A percentile compares a stretch with the other conserved stretches of the same genome.
These are phyloP conservation scores for Ceratocystis smalleyi DNA, from an alignment of 2,329 filamentous ascomycete species.

Conservation along the genomic window DNA sequence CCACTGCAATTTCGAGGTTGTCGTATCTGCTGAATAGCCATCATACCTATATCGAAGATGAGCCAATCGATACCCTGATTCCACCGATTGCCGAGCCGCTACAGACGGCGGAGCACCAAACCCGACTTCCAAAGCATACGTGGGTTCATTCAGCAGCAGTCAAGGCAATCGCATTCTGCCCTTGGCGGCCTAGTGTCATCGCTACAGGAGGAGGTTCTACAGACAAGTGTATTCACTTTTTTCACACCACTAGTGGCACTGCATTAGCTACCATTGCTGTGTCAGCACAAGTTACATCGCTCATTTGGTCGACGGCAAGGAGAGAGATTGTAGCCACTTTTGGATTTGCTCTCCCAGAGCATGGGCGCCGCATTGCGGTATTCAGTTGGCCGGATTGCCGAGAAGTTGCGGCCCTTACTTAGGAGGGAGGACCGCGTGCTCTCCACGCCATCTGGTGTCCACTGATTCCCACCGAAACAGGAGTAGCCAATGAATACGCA, in stretches of 20 bases:
- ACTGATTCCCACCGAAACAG: conserved; percentile 26
- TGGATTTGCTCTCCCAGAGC: conserved; percentile 81
- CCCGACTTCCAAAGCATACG: conserved; percentile 33
- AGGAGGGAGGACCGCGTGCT: conserved; percentile 62
- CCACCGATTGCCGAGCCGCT: conserved; percentile 3
- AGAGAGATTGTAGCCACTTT: conserved; percentile 88
- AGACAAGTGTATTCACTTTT: conserved; percentile 93
- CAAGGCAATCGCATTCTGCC: conserved; percentile 93
- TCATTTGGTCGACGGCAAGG: conserved; percentile 76
- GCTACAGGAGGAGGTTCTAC: conserved; percentile 88
- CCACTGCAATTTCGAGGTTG: neutral
- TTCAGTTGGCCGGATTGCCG: conserved; percentile 89
- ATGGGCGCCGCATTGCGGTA: conserved; percentile 75
- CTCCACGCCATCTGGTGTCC: conserved; percentile 82
- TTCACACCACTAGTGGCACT: conserved; percentile 68
- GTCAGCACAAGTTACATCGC: conserved; percentile 77
- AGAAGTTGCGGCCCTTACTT: conserved; percentile 72
- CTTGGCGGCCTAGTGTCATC: conserved; percentile 75
- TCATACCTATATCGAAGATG: conserved; percentile 4
- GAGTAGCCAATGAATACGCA: conserved; percentile 19
- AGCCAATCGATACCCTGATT: conserved; percentile 7
- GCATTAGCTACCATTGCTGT: conserved; percentile 82
- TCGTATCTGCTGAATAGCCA: conserved; percentile 3
- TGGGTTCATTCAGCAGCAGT: conserved; percentile 77
- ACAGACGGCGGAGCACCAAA: neutral